A percentile compares a stretch with the other conserved stretches of the same genome.
Conservation (phyloP, 441 rosid genomes). For the Gossypium trilobum region DNA sequence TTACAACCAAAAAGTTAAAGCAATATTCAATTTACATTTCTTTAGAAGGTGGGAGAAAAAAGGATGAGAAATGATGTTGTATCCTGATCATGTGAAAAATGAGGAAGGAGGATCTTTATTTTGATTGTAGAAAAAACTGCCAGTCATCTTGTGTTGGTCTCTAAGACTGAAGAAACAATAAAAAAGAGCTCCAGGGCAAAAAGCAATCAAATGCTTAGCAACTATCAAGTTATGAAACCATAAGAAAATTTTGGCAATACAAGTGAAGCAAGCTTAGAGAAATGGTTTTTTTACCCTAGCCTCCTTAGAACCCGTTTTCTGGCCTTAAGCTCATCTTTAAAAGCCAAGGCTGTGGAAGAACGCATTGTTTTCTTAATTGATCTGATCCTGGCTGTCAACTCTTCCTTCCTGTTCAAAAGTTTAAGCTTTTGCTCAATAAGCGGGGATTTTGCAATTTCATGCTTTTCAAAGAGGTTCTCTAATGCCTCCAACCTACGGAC, state of each 20-base stretch:
- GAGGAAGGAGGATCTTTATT: neutral
- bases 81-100: neutral
- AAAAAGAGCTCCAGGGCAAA: neutral
- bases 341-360: slow-evolving; percentile 70
- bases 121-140: neutral
- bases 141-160: neutral
- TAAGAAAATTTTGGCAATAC: neutral
- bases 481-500: slow-evolving; percentile 75
- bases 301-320: slow-evolving; percentile 87
- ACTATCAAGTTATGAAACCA: slow-evolving; percentile 4
- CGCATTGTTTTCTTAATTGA: slow-evolving; percentile 67
- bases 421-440: slow-evolving; percentile 69
- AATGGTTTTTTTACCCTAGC: slow-evolving; percentile 52
- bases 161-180: neutral
- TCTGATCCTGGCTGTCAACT: slow-evolving; percentile 64
- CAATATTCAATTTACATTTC: neutral
- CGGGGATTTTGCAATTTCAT: slow-evolving; percentile 82
- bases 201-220: neutral
- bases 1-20: neutral
- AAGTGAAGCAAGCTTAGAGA: neutral
- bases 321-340: slow-evolving; percentile 95
- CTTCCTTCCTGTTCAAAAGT: slow-evolving; percentile 69
- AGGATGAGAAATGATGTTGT: neutral
- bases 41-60: neutral
- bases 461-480: slow-evolving; percentile 75